These are phyloP conservation scores for Penicillium silybi DNA, from an alignment of 495 filamentous ascomycete genomes.

Conservation along the genomic window DNA sequence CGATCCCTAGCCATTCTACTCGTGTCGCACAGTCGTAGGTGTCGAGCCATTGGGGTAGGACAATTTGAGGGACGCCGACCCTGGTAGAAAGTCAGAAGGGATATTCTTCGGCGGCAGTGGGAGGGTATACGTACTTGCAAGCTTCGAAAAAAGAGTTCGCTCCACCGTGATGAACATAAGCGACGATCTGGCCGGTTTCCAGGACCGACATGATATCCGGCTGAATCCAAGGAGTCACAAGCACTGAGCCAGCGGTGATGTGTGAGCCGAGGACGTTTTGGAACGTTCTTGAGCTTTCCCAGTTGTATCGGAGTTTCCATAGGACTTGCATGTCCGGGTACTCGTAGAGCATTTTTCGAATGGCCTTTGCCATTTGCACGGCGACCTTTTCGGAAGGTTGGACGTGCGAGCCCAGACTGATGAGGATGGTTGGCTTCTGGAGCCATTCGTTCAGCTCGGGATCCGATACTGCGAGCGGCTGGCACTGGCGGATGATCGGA, in stretches of 20 bases:
- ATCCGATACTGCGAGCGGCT: slow-evolving; percentile 33
- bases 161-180: slow-evolving; percentile 51
- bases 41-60: slow-evolving; percentile 50
- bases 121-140: slow-evolving; percentile 36
- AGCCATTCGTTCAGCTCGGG: slow-evolving; percentile 46
- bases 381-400: slow-evolving; percentile 36
- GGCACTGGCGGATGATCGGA: slow-evolving; percentile 34
- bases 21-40: slow-evolving; percentile 47
- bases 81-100: slow-evolving; percentile 20
- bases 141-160: slow-evolving; percentile 52
- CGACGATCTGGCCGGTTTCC: slow-evolving; percentile 41
- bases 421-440: slow-evolving; percentile 41
- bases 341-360: slow-evolving; percentile 26
- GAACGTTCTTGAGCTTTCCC: slow-evolving; percentile 14
- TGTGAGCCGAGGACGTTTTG: slow-evolving; percentile 9
- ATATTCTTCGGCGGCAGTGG: too few relatives aligned
- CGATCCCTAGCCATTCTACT: slow-evolving; percentile 47
- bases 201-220: slow-evolving; percentile 46
- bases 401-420: slow-evolving; percentile 46
- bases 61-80: slow-evolving; percentile 46
- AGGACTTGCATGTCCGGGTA: slow-evolving; percentile 37
- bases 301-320: slow-evolving; percentile 44
- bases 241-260: slow-evolving; percentile 22
- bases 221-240: slow-evolving; percentile 39
- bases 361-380: slow-evolving; percentile 30